Evolutionary conservation across 768 basidiomycete species (phyloP), one percentile per base, ranked within the genome.

Genomic region (Lactarius pseudohatsudake): DNA sequence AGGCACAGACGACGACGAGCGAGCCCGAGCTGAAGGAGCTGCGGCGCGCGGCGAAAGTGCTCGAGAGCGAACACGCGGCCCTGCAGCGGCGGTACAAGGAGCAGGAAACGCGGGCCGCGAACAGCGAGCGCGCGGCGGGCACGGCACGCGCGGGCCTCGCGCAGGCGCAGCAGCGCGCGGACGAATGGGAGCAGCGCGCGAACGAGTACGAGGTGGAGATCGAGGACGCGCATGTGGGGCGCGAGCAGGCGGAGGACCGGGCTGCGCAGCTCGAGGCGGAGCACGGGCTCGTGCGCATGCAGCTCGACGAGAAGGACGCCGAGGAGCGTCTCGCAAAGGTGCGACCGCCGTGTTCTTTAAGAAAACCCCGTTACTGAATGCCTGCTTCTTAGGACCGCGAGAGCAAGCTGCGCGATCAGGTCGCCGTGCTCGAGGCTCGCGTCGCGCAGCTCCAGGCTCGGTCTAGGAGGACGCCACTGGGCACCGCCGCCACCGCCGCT

Each of bases 121-220:
- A 84, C 70, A 85, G 79, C 71, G 91, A 94, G 56, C 84, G 85
- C 61, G 78, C 85, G 13, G 80, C 85, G 1, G 77, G 76, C 28
- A 76, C 86, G 20, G 81, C 85, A 3, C 84, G 85, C 53, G 86
- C 91, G 73, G 88, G 76, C 73, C 80, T 93, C 34, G 76, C 82
- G 26, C 86, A 89, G 69, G 87, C 89, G 26, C 89, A 93, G 67
- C 90, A 92, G 74, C 89, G 90, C 30, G 84, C 90, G 3, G 77
- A 84, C 3, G 92, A 94, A 71, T 93, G 90, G 91, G 92, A 94
- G 76, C 84, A 84, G 68, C 87, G 87, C 28, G 85, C 89, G 22
- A 87, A 86, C 72, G 89, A 91, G 68, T 82, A 82, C 53, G 89
- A 92, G 75, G 77, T 79, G 26, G 83, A 88, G 64, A 75, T 92